Evolutionary conservation across 306 rosid genomes (phyloP), one percentile per base, ranked within the genome.

Genomic region (Cucurbita moschata): DNA sequence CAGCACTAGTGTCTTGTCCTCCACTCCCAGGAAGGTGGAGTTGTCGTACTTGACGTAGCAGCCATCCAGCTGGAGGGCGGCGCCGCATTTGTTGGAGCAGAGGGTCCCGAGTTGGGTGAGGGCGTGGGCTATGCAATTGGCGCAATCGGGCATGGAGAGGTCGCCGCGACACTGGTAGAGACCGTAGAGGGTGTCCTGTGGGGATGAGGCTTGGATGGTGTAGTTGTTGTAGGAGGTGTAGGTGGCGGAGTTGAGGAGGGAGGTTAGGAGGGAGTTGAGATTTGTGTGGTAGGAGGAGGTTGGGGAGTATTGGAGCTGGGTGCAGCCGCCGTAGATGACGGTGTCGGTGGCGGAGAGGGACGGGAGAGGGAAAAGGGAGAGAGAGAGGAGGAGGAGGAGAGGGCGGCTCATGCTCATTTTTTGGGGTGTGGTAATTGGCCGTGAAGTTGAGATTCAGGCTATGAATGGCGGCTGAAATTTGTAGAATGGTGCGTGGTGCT

Each of bases 91-190:
- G 10, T 57, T 75, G 1, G 85, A 53, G 72, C 98, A 90, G 39
- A 93, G 50, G 2, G 13, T 69, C 1, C 92, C 87, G 4, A 85
- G 80, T 0, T 86, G 88, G 1, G 84, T 47, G 60, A 87, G 82
- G 0, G 98, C 83, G 2, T 85, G 87, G 0, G 87, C 73, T 1
- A 94, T 76, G 76, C 97, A 90, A 1, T 89, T 30, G 78, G 97
- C 85, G 78, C 97, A 94, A 80, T 87, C 97, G 0, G 89, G 92
- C 98, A 89, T 89, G 58, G 92, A 73, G 51, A 94, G 92, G 82
- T 94, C 98, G 4, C 87, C 98, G 0, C 97, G 97, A 82, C 98
- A 94, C 72, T 94, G 98, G 89, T 82, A 89, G 77, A 94, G 89
- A 11, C 97, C 97, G 77, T 85, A 78, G 10, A 80, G 77, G 23